Evolutionary conservation across 179 eudicot species (phyloP).

Genomic region (Silene noctiflora): DNA sequence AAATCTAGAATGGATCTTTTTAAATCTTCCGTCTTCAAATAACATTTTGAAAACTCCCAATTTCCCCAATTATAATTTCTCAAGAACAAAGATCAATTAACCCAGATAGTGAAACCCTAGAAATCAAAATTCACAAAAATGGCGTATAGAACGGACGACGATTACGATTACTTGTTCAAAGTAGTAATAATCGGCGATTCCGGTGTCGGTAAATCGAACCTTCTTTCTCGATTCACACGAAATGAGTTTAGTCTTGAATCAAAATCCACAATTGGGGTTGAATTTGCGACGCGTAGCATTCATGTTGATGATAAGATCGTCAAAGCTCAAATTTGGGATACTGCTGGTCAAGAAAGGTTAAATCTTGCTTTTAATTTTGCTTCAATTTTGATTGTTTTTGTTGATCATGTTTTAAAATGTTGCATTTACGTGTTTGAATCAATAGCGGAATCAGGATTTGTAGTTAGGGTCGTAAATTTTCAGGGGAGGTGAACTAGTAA

Average conservation of each 20-base stretch:
- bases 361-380: background rate
- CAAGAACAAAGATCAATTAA: background rate
- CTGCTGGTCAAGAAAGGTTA: constrained; percentile 29
- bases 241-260: constrained; percentile 40
- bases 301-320: constrained; percentile 43
- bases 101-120: background rate
- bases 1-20: too few relatives aligned
- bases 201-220: constrained; percentile 23
- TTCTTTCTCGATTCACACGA: constrained; percentile 35
- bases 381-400: background rate
- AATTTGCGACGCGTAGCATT: constrained; percentile 37
- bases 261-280: constrained; percentile 38
- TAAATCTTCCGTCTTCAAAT: too few relatives aligned
- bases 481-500: too few relatives aligned
- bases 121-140: constrained; percentile 4
- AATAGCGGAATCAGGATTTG: too few relatives aligned
- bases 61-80: background rate
- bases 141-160: constrained; percentile 43
- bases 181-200: constrained; percentile 40
- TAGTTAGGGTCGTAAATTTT: too few relatives aligned
- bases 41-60: too few relatives aligned
- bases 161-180: constrained; percentile 41
- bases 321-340: constrained; percentile 43
- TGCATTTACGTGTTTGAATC: too few relatives aligned
- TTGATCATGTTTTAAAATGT: too few relatives aligned